Base-by-base conservation (phyloP, 2,329 filamentous ascomycete genomes). In the Coniochaeta sp. region DNA sequence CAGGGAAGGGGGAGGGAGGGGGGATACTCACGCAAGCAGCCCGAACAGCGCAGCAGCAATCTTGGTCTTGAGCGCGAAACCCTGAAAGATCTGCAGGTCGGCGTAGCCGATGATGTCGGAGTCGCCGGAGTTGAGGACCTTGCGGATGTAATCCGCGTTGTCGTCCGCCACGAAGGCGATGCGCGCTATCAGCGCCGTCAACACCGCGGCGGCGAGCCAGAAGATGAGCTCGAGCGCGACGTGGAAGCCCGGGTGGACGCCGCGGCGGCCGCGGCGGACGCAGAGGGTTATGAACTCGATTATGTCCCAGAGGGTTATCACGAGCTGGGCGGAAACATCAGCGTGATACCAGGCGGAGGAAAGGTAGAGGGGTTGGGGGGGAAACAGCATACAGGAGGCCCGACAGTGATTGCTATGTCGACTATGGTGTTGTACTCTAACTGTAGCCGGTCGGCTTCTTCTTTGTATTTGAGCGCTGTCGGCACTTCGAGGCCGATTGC, bases 231-330 rank as follows among this genome's bases (percentile, higher is more conserved):
- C 47, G 22, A 52, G 22, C 9, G 47, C 22, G 47, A 52, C 47
- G 22, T 52, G 47, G 47, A 52, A 17, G 47, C 47, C 47, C 14
- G 47, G 47, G 26, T 52, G 47, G 43, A 47, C 2, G n/a, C 43
- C 36, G 22, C 57, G 6, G 22, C 57, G 57, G 19, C 57, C 36
- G 38, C 57, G 36, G 57, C 57, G 57, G 34, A 44, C 22, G 57
- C 57, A 58, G 36, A 58, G 57, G 34, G 38, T 33, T 17, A 58
- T 43, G 57, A 58, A 58, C 38, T 58, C 57, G 38, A 44, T 26
- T 8, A 17, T 28, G 57, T 58, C 57, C 36, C 34, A 58, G 16
- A 58, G 19, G 19, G 43, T 58, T 26, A 43, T 43, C 2, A 24
- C 1, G 31, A 58, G 38, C 38, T 28, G 22, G 22, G 22, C 8